Percentiles rank a stretch among this genome's conserved stretches.
Evolutionary conservation across 441 rosid genomes (phyloP).

Genomic region (Corymbia citriodora): DNA sequence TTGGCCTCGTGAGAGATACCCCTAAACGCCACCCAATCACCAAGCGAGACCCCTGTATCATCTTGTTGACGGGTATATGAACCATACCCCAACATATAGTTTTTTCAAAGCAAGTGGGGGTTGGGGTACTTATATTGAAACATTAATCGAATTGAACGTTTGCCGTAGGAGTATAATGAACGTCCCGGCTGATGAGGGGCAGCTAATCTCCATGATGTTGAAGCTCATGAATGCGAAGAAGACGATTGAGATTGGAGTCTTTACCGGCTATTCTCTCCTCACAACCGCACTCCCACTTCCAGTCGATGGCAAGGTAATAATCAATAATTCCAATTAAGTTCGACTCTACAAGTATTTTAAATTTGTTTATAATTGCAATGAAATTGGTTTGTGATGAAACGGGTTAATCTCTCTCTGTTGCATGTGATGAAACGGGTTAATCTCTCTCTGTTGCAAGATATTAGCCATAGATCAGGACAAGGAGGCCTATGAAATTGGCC

Average conservation of each 20-base stretch:
- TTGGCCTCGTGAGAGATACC: too few species aligned
- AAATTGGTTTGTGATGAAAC: rapidly evolving
- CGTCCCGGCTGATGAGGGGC: not conserved
- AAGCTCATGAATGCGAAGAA: not conserved
- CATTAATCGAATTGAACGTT: rapidly evolving
- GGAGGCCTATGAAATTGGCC: not conserved
- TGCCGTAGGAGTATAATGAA: not conserved
- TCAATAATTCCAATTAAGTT: not conserved
- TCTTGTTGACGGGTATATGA: too few species aligned
- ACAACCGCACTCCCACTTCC: not conserved
- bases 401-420: not conserved
- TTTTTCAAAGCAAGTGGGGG: rapidly evolving
- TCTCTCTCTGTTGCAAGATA: too few species aligned
- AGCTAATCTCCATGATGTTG: not conserved
- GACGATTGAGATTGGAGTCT: not conserved
- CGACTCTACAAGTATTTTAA: not conserved
- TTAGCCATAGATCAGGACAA: not conserved
- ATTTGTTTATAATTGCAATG: not conserved
- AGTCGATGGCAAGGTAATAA: not conserved
- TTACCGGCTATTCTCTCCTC: not conserved
- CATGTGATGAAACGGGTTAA: too few species aligned
- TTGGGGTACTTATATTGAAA: not conserved
- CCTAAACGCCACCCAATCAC: too few species aligned
- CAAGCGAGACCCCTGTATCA: too few species aligned
- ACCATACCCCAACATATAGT: not conserved